Conservation (phyloP, 371 early-diverging fungal genomes). For the Lichtheimia ramosa region DNA sequence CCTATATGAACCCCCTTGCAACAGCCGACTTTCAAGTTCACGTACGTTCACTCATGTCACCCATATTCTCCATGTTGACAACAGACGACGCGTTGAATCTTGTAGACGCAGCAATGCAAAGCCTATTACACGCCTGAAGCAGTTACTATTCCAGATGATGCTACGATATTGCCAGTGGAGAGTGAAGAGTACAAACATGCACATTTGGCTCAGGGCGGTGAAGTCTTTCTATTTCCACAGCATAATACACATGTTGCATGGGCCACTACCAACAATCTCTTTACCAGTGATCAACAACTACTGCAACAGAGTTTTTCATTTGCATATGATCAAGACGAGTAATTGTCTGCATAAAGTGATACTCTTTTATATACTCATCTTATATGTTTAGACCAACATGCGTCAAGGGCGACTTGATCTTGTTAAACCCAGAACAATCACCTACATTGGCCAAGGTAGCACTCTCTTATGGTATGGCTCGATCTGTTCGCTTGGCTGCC, state of each 20-base stretch:
- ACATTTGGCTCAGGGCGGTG: conserved; percentile 23
- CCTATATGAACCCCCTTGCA: conserved; percentile 19
- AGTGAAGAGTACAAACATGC: conserved; percentile 20
- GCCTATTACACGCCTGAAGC: conserved; percentile 22
- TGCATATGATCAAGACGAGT: conserved; percentile 39
- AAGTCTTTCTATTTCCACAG: conserved; percentile 22
- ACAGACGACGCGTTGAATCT: neutral
- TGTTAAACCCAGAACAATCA: conserved; percentile 27
- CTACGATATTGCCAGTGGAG: neutral
- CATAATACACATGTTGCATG: conserved; percentile 29
- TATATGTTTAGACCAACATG: conserved; percentile 21
- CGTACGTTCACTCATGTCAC: conserved; percentile 14
- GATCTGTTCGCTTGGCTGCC: conserved; percentile 24
- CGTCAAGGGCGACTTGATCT: conserved; percentile 26
- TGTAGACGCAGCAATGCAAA: conserved; percentile 25
- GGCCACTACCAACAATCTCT: conserved; percentile 8
- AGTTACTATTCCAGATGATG: conserved; percentile 1
- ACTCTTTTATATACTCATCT: too few relatives aligned
- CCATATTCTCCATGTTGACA: neutral
- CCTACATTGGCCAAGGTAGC: conserved; percentile 27
- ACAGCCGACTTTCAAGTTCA: conserved; percentile 19
- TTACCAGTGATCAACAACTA: conserved; percentile 3
- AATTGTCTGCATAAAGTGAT: conserved; percentile 5
- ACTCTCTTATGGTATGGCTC: conserved; percentile 33
- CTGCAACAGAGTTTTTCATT: conserved; percentile 13